Base-by-base conservation (phyloP, 2,329 filamentous ascomycete species). In the Chrysoporthe austroafricana region DNA sequence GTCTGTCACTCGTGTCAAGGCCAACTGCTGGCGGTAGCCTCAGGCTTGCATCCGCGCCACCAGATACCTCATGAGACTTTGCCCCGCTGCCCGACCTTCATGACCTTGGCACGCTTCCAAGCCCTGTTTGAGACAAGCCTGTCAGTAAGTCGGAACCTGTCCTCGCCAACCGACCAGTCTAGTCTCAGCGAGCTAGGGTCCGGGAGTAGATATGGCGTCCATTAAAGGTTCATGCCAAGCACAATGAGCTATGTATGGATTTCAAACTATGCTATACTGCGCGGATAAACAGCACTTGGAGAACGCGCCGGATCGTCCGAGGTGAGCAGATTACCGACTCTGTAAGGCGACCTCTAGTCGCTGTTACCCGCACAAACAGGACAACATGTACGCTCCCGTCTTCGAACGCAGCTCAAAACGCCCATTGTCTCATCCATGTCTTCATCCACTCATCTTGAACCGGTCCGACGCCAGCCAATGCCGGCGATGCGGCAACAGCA, bases 351-450 rank as follows among this genome's bases (percentile, higher is more conserved):
- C 50, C 32, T 32, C 50, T 54, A 21, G 16, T 13, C 26, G 50
- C 50, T 32, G 50, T 54, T 39, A 34, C 21, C 50, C 26, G 32
- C 1, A 54, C 3, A 54, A 1, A 16, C 48, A 26, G 26, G 26
- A 26, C 50, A 54, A 6, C 26, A 32, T 13, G 11, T 54, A 16
- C 16, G 16, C 50, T 54, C 11, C 50, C 36, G 2, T 43, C 39
- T 21, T 5, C 32, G 3, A 6, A 32, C n/a, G n/a, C 43, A 46
- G 13, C 26, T 61, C 43, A 61, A 16, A 61, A 48, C 18, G 21
- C 21, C 59, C 59, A 61, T 34, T 61, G 59, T n/a, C 42, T 61
- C 59, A 61, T 46, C 59, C 59, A 61, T 3, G 26, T 52, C 11
- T 50, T 16, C 60, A 52, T 50, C 44, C 44, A 50, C 60, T 50